phyloP scores from a whole-genome alignment of 139 green algal genomes.

The Micractinium sp. region DNA sequence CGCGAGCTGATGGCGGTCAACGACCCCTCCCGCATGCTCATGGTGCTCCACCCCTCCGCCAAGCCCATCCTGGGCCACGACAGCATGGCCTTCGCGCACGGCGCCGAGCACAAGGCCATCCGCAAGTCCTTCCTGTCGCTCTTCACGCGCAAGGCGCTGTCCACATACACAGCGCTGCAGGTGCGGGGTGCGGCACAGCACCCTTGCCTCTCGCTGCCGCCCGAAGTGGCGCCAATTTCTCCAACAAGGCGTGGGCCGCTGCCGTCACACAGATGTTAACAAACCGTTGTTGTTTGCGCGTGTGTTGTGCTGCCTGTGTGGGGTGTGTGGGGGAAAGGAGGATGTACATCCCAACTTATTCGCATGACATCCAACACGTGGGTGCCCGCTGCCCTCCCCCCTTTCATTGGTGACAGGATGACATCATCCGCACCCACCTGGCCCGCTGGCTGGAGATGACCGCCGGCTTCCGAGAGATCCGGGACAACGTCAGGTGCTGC shows the following conservation, averaged over 20 bases:
- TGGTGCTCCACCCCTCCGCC: constrained; percentile 78
- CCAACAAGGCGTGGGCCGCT: too few relatives aligned
- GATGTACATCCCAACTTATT: too few relatives aligned
- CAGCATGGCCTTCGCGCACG: constrained; percentile 89
- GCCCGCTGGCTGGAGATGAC: constrained; percentile 52
- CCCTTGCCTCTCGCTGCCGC: too few relatives aligned
- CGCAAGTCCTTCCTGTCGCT: constrained; percentile 85
- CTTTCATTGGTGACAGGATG: constrained; percentile 55
- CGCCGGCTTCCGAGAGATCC: constrained; percentile 44
- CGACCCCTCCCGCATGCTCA: constrained; percentile 70
- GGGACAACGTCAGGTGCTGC: constrained; percentile 43
- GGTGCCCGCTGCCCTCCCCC: too few relatives aligned
- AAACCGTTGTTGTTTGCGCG: too few relatives aligned
- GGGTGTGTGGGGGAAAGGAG: too few relatives aligned
- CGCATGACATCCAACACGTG: too few relatives aligned
- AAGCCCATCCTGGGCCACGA: constrained; percentile 79
- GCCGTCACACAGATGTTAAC: too few relatives aligned
- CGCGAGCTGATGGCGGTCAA: constrained; percentile 71
- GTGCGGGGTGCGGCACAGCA: constrained; percentile 3
- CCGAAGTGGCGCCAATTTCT: too few relatives aligned
- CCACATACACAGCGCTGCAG: constrained; percentile 73
- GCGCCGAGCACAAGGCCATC: constrained; percentile 72
- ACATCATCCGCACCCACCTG: constrained; percentile 74
- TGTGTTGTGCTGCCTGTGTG: too few relatives aligned
- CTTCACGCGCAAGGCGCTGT: constrained; percentile 86